A percentile compares a stretch with the other conserved stretches of the same genome.
Conservation (phyloP, 176 grass and related monocot genomes). For the Elaeis guineensis region DNA sequence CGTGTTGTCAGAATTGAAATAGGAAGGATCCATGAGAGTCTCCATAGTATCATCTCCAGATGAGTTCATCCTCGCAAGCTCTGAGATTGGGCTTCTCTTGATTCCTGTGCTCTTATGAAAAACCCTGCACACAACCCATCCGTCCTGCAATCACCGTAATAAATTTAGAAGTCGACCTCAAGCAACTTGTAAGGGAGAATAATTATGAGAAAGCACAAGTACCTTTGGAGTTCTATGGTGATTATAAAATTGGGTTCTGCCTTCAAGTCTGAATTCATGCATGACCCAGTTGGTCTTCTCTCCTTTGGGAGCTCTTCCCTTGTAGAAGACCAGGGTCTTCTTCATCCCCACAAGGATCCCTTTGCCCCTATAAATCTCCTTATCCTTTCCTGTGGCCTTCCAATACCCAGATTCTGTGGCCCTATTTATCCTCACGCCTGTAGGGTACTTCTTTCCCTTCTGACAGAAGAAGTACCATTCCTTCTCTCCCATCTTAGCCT, state of each 20-base stretch:
- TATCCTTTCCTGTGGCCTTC: conserved; percentile 83
- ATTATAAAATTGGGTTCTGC: conserved; percentile 8
- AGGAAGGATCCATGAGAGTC: conserved; percentile 18
- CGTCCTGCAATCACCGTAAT: conserved; percentile 27
- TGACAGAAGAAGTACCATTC: conserved; percentile 67
- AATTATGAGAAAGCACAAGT: background rate
- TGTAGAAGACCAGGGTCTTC: conserved; percentile 87
- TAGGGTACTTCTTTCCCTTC: conserved; percentile 63
- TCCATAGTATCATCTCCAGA: conserved; percentile 27
- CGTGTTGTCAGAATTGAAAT: conserved; percentile 15
- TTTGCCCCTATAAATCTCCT: conserved; percentile 39
- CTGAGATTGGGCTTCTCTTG: conserved; percentile 16
- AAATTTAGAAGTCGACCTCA: background rate
- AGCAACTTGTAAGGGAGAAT: background rate
- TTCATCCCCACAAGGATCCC: conserved; percentile 52
- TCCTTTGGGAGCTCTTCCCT: conserved; percentile 60
- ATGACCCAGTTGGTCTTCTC: conserved; percentile 76
- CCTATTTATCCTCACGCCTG: conserved; percentile 55
- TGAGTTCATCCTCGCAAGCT: conserved; percentile 29
- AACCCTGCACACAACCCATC: conserved; percentile 59
- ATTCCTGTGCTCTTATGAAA: conserved; percentile 31
- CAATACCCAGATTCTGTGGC: conserved; percentile 70
- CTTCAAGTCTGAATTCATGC: conserved; percentile 70
- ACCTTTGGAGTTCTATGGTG: conserved; percentile 19
- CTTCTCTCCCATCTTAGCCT: conserved; percentile 64